Base-by-base conservation (phyloP, 2,329 filamentous ascomycete species). In the Clonostachys rosea region DNA sequence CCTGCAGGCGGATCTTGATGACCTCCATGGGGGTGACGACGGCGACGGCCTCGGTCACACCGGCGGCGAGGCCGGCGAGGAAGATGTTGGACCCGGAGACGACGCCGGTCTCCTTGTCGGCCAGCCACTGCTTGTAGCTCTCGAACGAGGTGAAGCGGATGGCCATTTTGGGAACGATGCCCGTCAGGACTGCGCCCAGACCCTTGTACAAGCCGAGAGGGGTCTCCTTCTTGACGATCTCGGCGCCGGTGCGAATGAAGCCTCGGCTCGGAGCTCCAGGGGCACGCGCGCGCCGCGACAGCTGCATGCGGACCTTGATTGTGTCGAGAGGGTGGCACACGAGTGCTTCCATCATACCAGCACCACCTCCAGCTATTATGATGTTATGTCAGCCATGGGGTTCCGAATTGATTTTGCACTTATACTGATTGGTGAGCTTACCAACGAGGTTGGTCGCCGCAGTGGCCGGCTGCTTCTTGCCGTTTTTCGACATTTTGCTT, bases 21-120 rank as follows among this genome's bases (percentile, higher is more conserved):
- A 99, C 94, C 74, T 99, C 94, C 94, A 99, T 99, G 6, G 94
- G 94, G 33, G 91, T 96, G 48, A 99, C 94, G 45, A 99, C 89
- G 43, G 89, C 86, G 41, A 99, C 92, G 54, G 94, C 94, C 78
- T 99, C 94, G 17, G 94, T 97, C 16, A 99, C 84, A 69, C 94
- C 94, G 24, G 94, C 94, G 20, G 88, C 82, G 42, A 99, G 84
- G 62, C 94, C 94, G 58, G 94, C 89, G 6, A 76, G 2, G 59
- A 82, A 81, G 40, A 90, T 96, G 20, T 79, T 80, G 55, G 79
- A 77, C 43, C 87, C 86, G 33, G 81, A 83, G 43, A 96, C 79
- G 33, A 65, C 61, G 40, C 89, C 88, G 4, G 83, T 83, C 48
- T 82, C 62, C 54, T 80, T 71, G 66, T 89, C 77, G 40, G 89